A percentile compares a stretch with the other conserved stretches of the same genome.
phyloP scores from a whole-genome alignment of 257 asterid genomes.

The Agastache rugosa region DNA sequence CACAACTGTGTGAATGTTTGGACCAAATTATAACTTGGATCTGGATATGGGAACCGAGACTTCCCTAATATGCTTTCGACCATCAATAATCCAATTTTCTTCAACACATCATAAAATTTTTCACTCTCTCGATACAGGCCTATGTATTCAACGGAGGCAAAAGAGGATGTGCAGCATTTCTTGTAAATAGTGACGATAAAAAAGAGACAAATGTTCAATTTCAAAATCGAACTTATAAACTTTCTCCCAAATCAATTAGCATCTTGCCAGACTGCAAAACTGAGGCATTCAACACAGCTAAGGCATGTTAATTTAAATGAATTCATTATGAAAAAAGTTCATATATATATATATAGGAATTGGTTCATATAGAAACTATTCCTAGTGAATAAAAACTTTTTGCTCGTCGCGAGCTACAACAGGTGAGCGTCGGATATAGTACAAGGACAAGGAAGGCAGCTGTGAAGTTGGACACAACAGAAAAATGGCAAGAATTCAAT shows the following conservation, averaged over 20 bases:
- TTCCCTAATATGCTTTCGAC: no score
- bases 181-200: constrained; percentile 53
- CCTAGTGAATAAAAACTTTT: no score
- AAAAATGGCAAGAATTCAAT: constrained; percentile 59
- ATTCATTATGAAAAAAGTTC: neutral
- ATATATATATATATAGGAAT: neutral
- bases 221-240: constrained; percentile 44
- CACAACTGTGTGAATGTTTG: no score
- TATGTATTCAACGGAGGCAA: constrained; percentile 51
- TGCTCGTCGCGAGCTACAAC: neutral
- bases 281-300: constrained; percentile 79
- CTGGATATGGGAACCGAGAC: no score
- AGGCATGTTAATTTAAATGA: constrained; percentile 46
- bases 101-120: neutral
- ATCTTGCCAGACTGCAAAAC: constrained; percentile 79
- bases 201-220: constrained; percentile 49
- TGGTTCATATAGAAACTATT: no score
- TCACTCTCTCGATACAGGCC: constrained; percentile 50
- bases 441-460: constrained; percentile 51
- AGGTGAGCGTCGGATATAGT: constrained; percentile 54
- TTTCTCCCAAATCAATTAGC: constrained; percentile 80
- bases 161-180: constrained; percentile 82
- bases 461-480: constrained; percentile 49
- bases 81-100: neutral
- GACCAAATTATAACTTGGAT: no score